A percentile compares a stretch with the other conserved stretches of the same genome.
phyloP scores from a whole-genome alignment of 2,329 filamentous ascomycete species.

The Metarhizium brunneum region DNA sequence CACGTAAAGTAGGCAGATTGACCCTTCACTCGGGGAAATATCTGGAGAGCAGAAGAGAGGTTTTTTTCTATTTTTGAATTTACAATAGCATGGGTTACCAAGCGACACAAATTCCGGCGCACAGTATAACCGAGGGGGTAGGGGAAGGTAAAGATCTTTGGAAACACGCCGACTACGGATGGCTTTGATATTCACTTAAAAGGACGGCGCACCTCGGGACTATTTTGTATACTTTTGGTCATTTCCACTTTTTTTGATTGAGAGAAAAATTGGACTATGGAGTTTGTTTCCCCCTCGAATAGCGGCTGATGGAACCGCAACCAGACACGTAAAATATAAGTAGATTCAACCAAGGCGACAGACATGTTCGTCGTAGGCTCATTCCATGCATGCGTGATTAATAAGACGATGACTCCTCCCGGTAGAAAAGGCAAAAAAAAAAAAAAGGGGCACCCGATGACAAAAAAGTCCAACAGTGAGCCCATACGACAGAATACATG shows the following conservation, averaged over 20 bases:
- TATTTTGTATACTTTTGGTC: too few relatives aligned
- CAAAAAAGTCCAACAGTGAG: too few relatives aligned
- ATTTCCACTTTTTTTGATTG: too few relatives aligned
- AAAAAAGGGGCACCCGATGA: neutral
- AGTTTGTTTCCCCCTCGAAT: too few relatives aligned
- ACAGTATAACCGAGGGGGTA: neutral
- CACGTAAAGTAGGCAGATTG: constrained; percentile 7
- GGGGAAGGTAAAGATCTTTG: too few relatives aligned
- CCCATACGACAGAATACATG: too few relatives aligned
- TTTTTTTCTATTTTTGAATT: neutral
- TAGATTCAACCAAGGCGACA: neutral
- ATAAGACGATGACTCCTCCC: constrained; percentile 9
- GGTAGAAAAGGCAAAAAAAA: neutral
- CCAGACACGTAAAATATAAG: too few relatives aligned
- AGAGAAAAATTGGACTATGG: too few relatives aligned
- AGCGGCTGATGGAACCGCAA: too few relatives aligned
- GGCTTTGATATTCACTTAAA: too few relatives aligned
- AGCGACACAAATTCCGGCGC: neutral
- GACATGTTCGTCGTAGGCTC: neutral
- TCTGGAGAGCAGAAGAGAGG: neutral
- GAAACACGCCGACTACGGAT: too few relatives aligned
- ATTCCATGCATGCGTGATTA: constrained; percentile 1
- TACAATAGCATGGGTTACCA: neutral
- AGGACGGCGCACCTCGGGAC: too few relatives aligned
- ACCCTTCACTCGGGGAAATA: neutral